These are phyloP conservation scores for Boehmeria nivea DNA, from an alignment of 306 rosid species.

Conservation along the genomic window DNA sequence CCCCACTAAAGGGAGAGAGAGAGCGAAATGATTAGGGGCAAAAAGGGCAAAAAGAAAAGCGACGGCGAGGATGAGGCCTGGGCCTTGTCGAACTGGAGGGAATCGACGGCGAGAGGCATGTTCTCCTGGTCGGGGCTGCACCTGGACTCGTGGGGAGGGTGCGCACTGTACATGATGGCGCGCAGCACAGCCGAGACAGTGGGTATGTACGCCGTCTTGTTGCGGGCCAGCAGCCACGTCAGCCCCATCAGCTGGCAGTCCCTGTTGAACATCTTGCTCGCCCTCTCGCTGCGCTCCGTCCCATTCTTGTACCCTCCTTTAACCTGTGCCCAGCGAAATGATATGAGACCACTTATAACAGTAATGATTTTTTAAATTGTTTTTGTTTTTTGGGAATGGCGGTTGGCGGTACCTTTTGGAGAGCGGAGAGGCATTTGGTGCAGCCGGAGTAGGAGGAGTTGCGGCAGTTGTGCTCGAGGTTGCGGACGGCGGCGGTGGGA, in stretches of 20 bases:
- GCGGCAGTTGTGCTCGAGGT: slow-evolving; percentile 65
- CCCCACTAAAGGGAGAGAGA: slow-evolving; percentile 22
- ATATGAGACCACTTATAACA: no score
- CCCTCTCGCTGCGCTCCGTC: slow-evolving; percentile 46
- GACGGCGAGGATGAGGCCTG: slow-evolving; percentile 28
- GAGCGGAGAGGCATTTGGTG: slow-evolving; percentile 74
- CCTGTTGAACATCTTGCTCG: slow-evolving; percentile 71
- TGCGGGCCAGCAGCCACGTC: slow-evolving; percentile 79
- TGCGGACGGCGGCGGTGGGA: slow-evolving; percentile 65
- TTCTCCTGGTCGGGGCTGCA: slow-evolving; percentile 98
- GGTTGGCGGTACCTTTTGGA: slow-evolving; percentile 52
- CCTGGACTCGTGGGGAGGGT: slow-evolving; percentile 63
- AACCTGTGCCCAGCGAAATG: no score
- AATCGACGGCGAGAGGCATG: slow-evolving; percentile 99
- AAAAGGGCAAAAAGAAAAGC: slow-evolving; percentile 18
- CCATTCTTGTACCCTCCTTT: slow-evolving; percentile 49
- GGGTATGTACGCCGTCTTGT: slow-evolving; percentile 90
- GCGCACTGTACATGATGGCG: slow-evolving; percentile 90
- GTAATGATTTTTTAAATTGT: no score
- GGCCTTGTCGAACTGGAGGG: slow-evolving; percentile 60
- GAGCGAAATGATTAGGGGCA: slow-evolving; percentile 38
- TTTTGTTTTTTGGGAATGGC: no score
- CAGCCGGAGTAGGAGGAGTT: slow-evolving; percentile 87
- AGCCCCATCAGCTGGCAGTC: slow-evolving; percentile 98
- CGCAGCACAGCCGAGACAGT: slow-evolving; percentile 95